Evolutionary conservation across 345 rosid genomes (phyloP), one percentile per base, ranked within the genome.

Genomic region (Lepidium africanum): DNA sequence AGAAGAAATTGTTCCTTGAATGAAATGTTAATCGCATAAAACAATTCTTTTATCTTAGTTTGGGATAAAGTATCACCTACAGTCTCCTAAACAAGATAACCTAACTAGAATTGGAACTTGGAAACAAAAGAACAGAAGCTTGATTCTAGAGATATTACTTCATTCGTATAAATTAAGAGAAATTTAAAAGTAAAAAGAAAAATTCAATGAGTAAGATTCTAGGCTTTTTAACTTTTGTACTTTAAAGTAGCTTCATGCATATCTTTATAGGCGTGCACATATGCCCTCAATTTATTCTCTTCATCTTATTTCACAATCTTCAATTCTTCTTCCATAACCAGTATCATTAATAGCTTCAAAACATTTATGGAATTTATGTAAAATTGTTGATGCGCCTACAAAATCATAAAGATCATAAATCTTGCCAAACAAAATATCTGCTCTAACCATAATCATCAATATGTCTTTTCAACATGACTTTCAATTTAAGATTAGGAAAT

Each of bases 181-280:
- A 35, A 30, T 30, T 30, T n/a, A 27, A 10, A 11, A 38, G 11
- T 7, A 0, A 3, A 37, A 10, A 67, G 4, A 3, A 10, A 27
- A 6, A 6, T 9, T 19, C 36, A 19, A n/a, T 51, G 67, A 54
- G 46, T 73, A 59, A 27, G 67, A 74, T 60, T 68, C 74, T 61
- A 53, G 17, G 40, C 41, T 33, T 53, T 70, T 37, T 46, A 68
- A 67, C 74, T 68, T 75, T 68, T 68, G 69, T 21, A 68, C 74
- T 68, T 68, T 52, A 68, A 75, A 75, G 65, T 62, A 40, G 67
- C 39, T 68, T 12, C 70, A 75, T 53, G 74, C 74, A 68, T 61
- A 61, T 61, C 69, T 74, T 74, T 74, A 60, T 37, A 54, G 67
- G 73, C 73, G 73, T 74, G 78, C 78, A 67, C 50, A 74, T 53